A percentile compares a stretch with the other conserved stretches of the same genome.
These are phyloP conservation scores for Trapa bicornis DNA, from an alignment of 345 rosid species.

Conservation along the genomic window DNA sequence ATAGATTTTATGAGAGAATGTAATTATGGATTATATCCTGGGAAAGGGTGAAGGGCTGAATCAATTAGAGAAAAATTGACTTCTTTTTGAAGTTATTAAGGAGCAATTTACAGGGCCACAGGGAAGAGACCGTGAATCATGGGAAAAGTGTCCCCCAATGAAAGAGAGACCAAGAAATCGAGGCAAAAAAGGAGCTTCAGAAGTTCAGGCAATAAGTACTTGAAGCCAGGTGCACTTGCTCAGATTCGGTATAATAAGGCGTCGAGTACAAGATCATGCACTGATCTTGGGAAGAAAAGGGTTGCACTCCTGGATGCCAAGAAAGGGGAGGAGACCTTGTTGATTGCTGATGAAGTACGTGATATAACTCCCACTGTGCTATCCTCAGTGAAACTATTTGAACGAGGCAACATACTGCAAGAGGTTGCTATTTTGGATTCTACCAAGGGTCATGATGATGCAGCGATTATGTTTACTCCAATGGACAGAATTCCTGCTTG, in stretches of 20 bases:
- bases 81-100: no score
- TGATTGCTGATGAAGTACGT: constrained; percentile 17
- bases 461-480: constrained; percentile 16
- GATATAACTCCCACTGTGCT: constrained; percentile 40
- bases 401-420: constrained; percentile 21
- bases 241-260: constrained; percentile 47
- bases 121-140: constrained; percentile 8
- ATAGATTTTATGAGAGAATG: no score
- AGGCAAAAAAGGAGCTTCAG: constrained; percentile 46
- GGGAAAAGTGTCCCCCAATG: constrained; percentile 67
- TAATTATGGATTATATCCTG: no score
- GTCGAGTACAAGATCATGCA: constrained; percentile 43
- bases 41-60: no score
- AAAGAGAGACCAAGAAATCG: constrained; percentile 24
- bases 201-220: constrained; percentile 42
- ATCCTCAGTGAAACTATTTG: constrained; percentile 42
- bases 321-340: constrained; percentile 22
- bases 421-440: constrained; percentile 36
- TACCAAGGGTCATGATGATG: constrained; percentile 24
- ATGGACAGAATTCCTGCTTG: constrained; percentile 41
- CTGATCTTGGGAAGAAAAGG: constrained; percentile 65
- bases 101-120: no score
- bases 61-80: no score
- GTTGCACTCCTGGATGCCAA: constrained; percentile 35
- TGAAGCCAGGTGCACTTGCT: constrained; percentile 55